Percentiles rank a stretch among this genome's conserved stretches.
Evolutionary conservation across 2,329 filamentous ascomycete genomes (phyloP).

Genomic region (Ambrosiella xylebori): DNA sequence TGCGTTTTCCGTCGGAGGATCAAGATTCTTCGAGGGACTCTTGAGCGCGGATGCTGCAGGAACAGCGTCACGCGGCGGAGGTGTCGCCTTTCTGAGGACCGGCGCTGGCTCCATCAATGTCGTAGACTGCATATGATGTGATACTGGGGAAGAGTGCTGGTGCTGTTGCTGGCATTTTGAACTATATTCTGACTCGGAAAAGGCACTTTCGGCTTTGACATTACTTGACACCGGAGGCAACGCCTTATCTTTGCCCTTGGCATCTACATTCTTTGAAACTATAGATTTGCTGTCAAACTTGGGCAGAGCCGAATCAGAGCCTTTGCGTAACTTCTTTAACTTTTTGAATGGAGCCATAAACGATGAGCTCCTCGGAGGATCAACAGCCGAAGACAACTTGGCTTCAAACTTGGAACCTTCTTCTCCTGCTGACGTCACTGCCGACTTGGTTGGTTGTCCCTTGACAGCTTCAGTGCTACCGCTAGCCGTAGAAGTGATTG

Average conservation of each 20-base stretch:
- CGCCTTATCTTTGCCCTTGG: neutral
- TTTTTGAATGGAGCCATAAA: neutral
- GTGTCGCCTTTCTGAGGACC: neutral
- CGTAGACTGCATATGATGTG: neutral
- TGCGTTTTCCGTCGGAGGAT: neutral
- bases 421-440: too few relatives aligned
- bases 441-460: too few relatives aligned
- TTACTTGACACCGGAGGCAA: neutral
- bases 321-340: neutral
- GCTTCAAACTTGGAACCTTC: too few relatives aligned
- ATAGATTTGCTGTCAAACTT: neutral
- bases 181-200: neutral
- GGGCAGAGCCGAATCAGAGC: neutral
- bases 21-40: neutral
- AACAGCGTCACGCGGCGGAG: neutral
- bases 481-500: too few relatives aligned
- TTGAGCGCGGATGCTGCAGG: neutral
- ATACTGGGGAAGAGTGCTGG: neutral
- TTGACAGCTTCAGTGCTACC: too few relatives aligned
- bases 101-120: too few relatives aligned
- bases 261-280: neutral
- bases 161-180: neutral
- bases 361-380: neutral
- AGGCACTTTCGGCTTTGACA: neutral
- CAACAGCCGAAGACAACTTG: too few relatives aligned